Evolutionary conservation across 208 protist species (phyloP).

Genomic region (Borovskyia barvae): DNA sequence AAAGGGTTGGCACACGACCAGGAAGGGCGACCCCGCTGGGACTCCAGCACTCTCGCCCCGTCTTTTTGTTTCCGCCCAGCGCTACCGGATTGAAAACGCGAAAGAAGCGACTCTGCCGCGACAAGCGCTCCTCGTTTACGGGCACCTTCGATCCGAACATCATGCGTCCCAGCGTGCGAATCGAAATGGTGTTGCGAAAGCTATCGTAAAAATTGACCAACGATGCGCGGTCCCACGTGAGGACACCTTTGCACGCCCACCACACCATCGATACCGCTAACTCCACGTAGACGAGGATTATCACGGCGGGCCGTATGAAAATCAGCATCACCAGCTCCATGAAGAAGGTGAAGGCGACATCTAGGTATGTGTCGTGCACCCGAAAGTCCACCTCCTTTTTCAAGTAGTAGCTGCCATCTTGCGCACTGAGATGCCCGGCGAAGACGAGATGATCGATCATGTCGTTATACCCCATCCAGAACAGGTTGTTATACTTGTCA

Average conservation of each 20-base stretch:
- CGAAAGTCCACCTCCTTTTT: constrained; percentile 42
- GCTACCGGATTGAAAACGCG: constrained; percentile 54
- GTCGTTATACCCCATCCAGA: constrained; percentile 82
- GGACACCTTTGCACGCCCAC: constrained; percentile 13
- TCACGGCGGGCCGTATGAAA: constrained; percentile 44
- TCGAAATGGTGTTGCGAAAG: constrained; percentile 48
- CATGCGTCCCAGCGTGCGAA: constrained; percentile 50
- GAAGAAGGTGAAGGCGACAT: constrained; percentile 34
- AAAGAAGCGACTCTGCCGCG: constrained; percentile 44
- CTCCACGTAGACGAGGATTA: constrained; percentile 61
- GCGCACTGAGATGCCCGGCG: constrained; percentile 23
- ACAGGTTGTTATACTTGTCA: constrained; percentile 54
- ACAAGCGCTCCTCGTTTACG: constrained; percentile 44
- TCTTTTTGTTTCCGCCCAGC: constrained; percentile 32
- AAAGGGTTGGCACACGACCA: constrained; percentile 20
- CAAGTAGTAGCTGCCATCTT: constrained; percentile 30
- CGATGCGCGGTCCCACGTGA: constrained; percentile 18
- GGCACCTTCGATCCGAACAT: constrained; percentile 46
- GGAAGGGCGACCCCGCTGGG: constrained; percentile 11
- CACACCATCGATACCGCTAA: constrained; percentile 41
- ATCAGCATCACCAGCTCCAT: constrained; percentile 53
- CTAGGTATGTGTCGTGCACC: constrained; percentile 25
- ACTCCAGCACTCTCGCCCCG: constrained; percentile 26
- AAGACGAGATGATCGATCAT: constrained; percentile 69
- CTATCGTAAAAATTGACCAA: constrained; percentile 38